A percentile compares a stretch with the other conserved stretches of the same genome.
Conservation (phyloP, 805 yeast genomes). For the Geotrichum ghanense region DNA sequence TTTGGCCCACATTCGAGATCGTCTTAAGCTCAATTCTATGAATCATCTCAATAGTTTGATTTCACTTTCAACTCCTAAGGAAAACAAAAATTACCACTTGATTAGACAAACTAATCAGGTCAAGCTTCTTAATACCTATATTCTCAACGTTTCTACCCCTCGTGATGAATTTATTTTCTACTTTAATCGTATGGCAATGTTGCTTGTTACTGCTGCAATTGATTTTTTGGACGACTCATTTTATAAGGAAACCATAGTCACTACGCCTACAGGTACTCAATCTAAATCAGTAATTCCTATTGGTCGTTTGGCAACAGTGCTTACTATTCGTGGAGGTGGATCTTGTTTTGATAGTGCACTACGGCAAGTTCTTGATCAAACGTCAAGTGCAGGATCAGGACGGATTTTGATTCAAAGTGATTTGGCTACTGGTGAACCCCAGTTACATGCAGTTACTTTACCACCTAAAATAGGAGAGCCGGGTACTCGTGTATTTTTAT, state of each 20-base stretch:
- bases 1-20: slow-evolving; percentile 67
- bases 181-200: slow-evolving; percentile 70
- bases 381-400: slow-evolving; percentile 63
- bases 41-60: slow-evolving; percentile 57
- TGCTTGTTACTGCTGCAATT: slow-evolving; percentile 57
- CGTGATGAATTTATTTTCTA: slow-evolving; percentile 77
- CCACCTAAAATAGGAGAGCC: slow-evolving; percentile 32
- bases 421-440: slow-evolving; percentile 86
- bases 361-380: slow-evolving; percentile 39
- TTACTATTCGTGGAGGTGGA: slow-evolving; percentile 84
- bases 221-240: slow-evolving; percentile 29
- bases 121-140: slow-evolving; percentile 56
- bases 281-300: slow-evolving; percentile 22
- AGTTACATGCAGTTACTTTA: slow-evolving; percentile 67
- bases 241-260: slow-evolving; percentile 28
- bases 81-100: slow-evolving; percentile 11
- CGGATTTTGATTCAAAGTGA: slow-evolving; percentile 82
- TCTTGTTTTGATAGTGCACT: slow-evolving; percentile 75
- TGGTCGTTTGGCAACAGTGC: slow-evolving; percentile 54
- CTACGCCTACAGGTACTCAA: slow-evolving; percentile 31
- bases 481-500: slow-evolving; percentile 42
- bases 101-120: slow-evolving; percentile 50
- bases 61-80: slow-evolving; percentile 36
- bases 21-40: slow-evolving; percentile 50
- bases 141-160: slow-evolving; percentile 42